Conservation (phyloP, 31 red algal species). For the Asparagopsis taxiformis region DNA sequence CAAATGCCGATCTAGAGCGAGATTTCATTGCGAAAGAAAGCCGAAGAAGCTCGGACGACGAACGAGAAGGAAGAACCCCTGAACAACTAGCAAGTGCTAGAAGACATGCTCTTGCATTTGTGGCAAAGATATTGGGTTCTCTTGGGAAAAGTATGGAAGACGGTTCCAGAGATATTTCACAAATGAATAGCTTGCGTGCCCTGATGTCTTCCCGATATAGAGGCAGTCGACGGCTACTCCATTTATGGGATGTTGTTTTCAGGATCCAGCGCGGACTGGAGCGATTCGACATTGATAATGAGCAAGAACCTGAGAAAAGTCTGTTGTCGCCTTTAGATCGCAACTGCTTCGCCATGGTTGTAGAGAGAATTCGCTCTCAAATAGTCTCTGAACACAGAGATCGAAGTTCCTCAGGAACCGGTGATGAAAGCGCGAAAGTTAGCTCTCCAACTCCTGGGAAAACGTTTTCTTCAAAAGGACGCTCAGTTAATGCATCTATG, state of each 20-base stretch:
- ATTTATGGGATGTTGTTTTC: conserved; percentile 30
- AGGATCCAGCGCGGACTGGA: conserved; percentile 58
- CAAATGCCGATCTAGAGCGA: too few relatives aligned
- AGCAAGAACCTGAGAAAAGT: not conserved
- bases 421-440: not conserved
- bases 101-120: conserved; percentile 19
- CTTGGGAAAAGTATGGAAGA: conserved; percentile 66
- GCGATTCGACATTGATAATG: conserved; percentile 1
- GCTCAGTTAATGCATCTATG: conserved; percentile 7
- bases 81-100: too few relatives aligned
- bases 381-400: conserved; percentile 10
- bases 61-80: conserved; percentile 13
- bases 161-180: conserved; percentile 60
- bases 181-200: conserved; percentile 46
- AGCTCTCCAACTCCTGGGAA: not conserved
- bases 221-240: conserved; percentile 4
- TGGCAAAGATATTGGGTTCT: conserved; percentile 35
- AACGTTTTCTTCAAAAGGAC: too few relatives aligned
- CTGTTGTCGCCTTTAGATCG: not conserved
- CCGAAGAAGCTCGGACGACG: not conserved
- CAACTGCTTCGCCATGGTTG: conserved; percentile 12
- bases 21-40: too few relatives aligned
- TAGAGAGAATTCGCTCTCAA: conserved; percentile 4
- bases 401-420: not conserved
- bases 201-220: conserved; percentile 6